Evolutionary conservation across 2,329 filamentous ascomycete genomes (phyloP), one percentile per base, ranked within the genome.

Genomic region (Magnaporthales sp.): DNA sequence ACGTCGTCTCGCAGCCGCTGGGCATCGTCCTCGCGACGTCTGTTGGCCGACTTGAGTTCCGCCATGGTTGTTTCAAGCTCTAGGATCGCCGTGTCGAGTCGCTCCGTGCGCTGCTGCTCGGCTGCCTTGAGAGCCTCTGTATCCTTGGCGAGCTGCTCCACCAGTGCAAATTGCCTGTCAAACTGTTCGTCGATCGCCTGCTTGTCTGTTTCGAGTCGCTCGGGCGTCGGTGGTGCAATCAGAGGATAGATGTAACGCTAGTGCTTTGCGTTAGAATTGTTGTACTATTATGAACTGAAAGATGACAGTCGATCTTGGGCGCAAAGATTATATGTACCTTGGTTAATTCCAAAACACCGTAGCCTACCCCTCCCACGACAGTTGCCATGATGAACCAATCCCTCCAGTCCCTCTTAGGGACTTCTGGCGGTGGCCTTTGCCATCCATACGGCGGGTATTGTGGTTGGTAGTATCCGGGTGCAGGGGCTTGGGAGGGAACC

Each of bases 371-470:
- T 67, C 93, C 90, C 69, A 96, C 90, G 13, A 98, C 91, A 0
- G 95, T 99, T 8, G 95, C 95, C 92, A 98, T 97, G 78, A 99
- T 98, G 79, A 99, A 99, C 91, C 93, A 98, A 76, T 99, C 95
- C 69, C 96, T 86, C 95, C 95, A 99, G 79, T 99, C 95, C 74
- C 95, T 84, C 75, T 88, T 89, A 3, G 93, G 93, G 2, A 88
- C 79, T 66, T 84, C 81, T 1, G 83, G 83, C 3, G 85, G 81
- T 30, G 78, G 80, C 31, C 81, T 81, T 72, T 86, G 86, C 86
- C 86, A 89, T 71, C 83, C 80, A 67, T 82, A 81, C 1, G 79
- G 78, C 24, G 76, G 80, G 67, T 83, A 79, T 64, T 81, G 76
- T 66, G 79, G 78, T 66, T 84, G 66, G 72, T 83, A 81, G 70